Evolutionary conservation across 208 protist genomes (phyloP).

Genomic region (Trypanosoma conorhini): DNA sequence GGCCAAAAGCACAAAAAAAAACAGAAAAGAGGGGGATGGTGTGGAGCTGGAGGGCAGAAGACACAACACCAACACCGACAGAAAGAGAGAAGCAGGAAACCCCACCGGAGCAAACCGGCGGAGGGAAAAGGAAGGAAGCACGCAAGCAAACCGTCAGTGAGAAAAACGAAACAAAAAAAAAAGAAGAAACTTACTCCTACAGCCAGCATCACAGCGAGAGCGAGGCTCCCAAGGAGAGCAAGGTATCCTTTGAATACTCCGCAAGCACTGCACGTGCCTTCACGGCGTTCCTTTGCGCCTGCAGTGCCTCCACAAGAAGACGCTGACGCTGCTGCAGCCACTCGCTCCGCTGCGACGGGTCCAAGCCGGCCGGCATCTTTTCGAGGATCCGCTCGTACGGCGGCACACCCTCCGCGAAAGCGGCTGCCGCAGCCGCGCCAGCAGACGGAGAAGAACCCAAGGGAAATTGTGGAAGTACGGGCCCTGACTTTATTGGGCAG

Average conservation of each 20-base stretch:
- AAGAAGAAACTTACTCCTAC: background rate
- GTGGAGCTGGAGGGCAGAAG: too few species aligned
- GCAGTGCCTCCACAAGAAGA: slow-evolving; percentile 63
- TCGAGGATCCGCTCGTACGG: slow-evolving; percentile 21
- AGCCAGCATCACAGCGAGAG: background rate
- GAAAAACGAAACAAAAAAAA: background rate
- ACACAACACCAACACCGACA: too few species aligned
- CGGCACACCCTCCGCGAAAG: background rate
- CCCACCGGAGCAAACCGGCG: background rate
- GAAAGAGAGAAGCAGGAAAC: too few species aligned
- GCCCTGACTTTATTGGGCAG: background rate
- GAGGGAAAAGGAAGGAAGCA: background rate
- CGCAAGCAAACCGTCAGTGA: background rate
- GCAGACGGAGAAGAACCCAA: background rate
- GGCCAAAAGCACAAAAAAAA: too few species aligned
- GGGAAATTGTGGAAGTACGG: background rate
- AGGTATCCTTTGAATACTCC: slow-evolving; percentile 30
- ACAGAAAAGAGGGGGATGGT: too few species aligned
- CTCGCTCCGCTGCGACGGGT: slow-evolving; percentile 13
- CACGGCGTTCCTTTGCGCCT: slow-evolving; percentile 56
- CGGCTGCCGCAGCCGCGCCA: background rate
- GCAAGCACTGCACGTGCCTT: slow-evolving; percentile 53
- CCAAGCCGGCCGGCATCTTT: slow-evolving; percentile 8
- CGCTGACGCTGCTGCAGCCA: slow-evolving; percentile 45
- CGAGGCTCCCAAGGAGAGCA: background rate